Conservation (phyloP, 495 filamentous ascomycete genomes). For the Choiromyces venosus region DNA sequence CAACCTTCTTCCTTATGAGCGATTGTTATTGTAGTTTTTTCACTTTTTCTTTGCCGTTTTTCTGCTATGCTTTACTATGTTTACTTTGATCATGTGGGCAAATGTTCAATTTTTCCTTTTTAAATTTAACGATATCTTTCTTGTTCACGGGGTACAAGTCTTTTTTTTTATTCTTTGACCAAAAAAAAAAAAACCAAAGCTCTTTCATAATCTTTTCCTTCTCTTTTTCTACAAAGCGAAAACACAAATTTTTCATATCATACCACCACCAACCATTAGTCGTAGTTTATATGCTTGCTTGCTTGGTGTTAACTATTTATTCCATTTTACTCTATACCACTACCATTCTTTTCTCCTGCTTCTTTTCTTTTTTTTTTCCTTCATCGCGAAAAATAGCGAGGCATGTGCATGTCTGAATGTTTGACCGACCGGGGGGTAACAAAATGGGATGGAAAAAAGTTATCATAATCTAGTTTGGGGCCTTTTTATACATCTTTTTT, state of each 20-base stretch:
- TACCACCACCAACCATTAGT: no score
- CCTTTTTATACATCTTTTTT: background rate
- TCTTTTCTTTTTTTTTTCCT: background rate
- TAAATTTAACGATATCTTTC: background rate
- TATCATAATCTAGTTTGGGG: background rate
- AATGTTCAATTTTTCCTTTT: background rate
- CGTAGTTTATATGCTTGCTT: no score
- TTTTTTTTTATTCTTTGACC: background rate
- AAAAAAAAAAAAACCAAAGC: no score
- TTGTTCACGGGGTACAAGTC: background rate
- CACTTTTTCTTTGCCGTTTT: background rate
- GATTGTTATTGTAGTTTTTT: background rate
- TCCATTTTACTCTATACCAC: background rate
- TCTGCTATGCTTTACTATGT: background rate
- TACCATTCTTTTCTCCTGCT: background rate
- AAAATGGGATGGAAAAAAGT: background rate
- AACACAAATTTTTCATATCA: background rate
- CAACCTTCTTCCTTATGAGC: slow-evolving; percentile 6
- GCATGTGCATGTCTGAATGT: no score
- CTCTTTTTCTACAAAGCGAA: background rate
- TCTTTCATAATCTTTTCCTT: background rate
- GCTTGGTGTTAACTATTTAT: background rate
- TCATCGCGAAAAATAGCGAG: background rate
- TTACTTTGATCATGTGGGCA: background rate
- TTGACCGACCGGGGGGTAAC: background rate